Evolutionary conservation across 2,329 filamentous ascomycete genomes (phyloP), one percentile per base, ranked within the genome.

Genomic region (Monilinia polystroma): DNA sequence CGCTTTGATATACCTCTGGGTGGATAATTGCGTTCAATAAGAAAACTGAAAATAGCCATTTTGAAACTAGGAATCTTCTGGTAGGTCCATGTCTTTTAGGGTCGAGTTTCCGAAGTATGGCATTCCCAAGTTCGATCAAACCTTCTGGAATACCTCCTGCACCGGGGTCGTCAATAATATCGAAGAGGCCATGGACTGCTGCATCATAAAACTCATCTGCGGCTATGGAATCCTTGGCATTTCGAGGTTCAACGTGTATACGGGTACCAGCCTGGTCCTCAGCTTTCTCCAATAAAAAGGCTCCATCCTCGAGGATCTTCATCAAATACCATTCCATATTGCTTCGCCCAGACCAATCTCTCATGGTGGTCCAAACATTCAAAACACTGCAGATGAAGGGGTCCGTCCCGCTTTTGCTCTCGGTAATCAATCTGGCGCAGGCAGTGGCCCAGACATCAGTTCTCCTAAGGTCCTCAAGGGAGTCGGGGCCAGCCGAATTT

Each of bases 281-380:
- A 74, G 91, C 88, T 75, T 90, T 89, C 75, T 97, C 93, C 72
- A 97, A 83, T 67, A 98, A 82, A 76, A 97, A 97, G 51, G 93
- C 90, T 71, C 95, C 95, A 73, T 96, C 91, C 78, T 97, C 92
- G 43, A 99, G 85, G 68, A 96, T 92, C 76, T 95, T 91, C 91
- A 97, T 95, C 16, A 99, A 85, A 77, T 94, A 98, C 79, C 92
- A 90, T 79, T 97, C 93, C 82, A 99, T 88, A 70, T 93, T 95
- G 72, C 89, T 87, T 74, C 90, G 93, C 67, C 92, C 92, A 52
- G 92, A 90, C 93, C 94, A 98, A 77, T 93, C 89, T 69, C 91
- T 88, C 84, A 93, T 91, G 66, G 87, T 84, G 63, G 91, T 88
- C 91, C 93, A 98, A 66, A 92, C 88, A 77, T 95, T 93, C 62